Percentiles rank a stretch among this genome's conserved stretches.
phyloP scores from a whole-genome alignment of 176 grass and related monocot species.

The Tuctoria greenei region DNA sequence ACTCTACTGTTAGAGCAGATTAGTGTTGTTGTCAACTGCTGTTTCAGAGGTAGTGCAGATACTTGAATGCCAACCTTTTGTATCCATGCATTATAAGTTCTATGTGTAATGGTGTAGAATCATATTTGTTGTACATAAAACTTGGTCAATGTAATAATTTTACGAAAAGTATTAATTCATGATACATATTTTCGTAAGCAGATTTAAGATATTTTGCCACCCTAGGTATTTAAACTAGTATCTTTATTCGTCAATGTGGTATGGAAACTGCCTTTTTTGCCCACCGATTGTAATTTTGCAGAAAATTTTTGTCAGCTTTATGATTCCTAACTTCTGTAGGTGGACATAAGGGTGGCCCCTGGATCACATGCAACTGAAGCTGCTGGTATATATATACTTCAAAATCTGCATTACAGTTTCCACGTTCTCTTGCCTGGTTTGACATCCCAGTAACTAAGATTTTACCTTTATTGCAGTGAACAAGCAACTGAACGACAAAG shows the following conservation, averaged over 20 bases:
- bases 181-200: not conserved
- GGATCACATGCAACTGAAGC: constrained; percentile 93
- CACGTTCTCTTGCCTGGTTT: not conserved
- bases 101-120: not conserved
- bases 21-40: not conserved
- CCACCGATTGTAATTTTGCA: not conserved
- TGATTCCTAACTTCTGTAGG: constrained; percentile 46
- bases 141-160: not conserved
- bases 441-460: not conserved
- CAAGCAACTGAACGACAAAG: constrained; percentile 96
- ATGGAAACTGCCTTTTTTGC: not conserved
- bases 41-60: not conserved
- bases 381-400: constrained; percentile 43
- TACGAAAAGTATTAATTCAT: not conserved
- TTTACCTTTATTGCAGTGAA: constrained; percentile 63
- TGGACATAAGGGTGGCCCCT: constrained; percentile 82
- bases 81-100: not conserved
- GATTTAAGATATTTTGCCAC: not conserved
- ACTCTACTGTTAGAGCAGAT: not conserved
- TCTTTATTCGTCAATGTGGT: not conserved
- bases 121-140: not conserved
- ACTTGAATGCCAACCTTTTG: not conserved
- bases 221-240: not conserved
- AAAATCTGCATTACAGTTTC: not conserved
- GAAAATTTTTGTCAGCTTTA: not conserved